Conservation (phyloP, 202 grass and related monocot genomes). For the Eragrostis tef region DNA sequence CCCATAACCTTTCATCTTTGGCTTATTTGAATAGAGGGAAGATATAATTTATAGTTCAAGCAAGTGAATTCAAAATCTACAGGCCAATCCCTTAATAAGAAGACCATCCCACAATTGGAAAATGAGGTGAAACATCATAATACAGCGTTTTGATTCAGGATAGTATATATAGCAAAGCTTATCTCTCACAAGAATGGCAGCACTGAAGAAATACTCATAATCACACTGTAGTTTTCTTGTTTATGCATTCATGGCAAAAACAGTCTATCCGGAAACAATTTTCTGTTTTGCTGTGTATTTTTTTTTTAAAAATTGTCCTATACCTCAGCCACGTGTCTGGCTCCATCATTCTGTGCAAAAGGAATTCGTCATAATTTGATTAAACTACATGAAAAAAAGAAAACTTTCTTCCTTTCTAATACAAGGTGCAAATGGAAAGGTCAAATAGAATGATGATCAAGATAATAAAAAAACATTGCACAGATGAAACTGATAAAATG, state of each 20-base stretch:
- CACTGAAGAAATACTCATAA: slow-evolving; percentile 24
- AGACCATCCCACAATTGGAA: neutral
- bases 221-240: slow-evolving; percentile 15
- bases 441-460: slow-evolving; percentile 9
- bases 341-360: slow-evolving; percentile 7
- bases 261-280: too few relatives aligned
- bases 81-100: neutral
- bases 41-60: neutral
- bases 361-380: slow-evolving; percentile 27
- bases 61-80: neutral
- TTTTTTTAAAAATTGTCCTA: neutral
- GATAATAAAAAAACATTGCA: slow-evolving; percentile 19
- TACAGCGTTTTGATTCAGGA: neutral
- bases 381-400: slow-evolving; percentile 19
- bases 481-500: slow-evolving; percentile 29
- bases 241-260: slow-evolving; percentile 9
- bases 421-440: slow-evolving; percentile 22
- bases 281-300: too few relatives aligned
- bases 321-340: slow-evolving; percentile 28
- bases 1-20: neutral
- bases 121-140: neutral
- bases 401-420: neutral
- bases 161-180: neutral
- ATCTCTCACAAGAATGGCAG: neutral
- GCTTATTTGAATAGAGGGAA: neutral